Evolutionary conservation across 1,284 basidiomycete genomes (phyloP), one percentile per base, ranked within the genome.

Genomic region (Papiliotrema flavescens): DNA sequence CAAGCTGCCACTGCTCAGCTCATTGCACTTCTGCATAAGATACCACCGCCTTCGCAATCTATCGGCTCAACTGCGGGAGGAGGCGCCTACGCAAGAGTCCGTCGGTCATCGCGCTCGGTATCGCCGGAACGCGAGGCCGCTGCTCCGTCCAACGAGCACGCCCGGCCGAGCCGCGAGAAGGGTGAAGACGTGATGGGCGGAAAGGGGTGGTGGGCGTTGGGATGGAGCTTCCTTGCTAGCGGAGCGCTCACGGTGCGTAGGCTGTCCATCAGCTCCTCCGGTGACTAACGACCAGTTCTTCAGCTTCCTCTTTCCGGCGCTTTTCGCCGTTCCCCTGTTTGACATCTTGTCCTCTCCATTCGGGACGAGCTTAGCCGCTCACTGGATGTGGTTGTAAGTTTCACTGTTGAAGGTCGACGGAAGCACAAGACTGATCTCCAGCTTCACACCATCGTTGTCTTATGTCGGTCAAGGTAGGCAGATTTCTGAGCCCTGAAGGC

Each of bases 241-340:
- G 84, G 83, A 11, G 53, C 76, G 9, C 79, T 94, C 67, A 91
- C 89, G 8, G 88, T 89, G 64, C 20, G 46, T 45, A 19, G 15
- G 19, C 11, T 32, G 23, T 26, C 8, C 9, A 19, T n/a, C 15
- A 37, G 9, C 17, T n/a, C 22, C 23, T 14, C 32, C 14, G 14
- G 47, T 51, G 24, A 24, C 45, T 47, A 46, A 15, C 40, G 42
- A 28, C 0, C 60, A 80, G 78, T 65, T 81, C 20, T 48, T 69
- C 48, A 91, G 89, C 78, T 92, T 65, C 74, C 82, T 94, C 68
- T 88, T 94, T 66, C 94, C 94, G 0, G 84, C 93, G 8, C 71
- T 92, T n/a, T 97, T 94, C 69, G 83, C 90, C 0, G 82, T 98
- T 26, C 95, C 95, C 0, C 61, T 96, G 2, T 97, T 98, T 68